Conservation (phyloP, 805 yeast species). For the Cyberlindnera bimundalis region DNA sequence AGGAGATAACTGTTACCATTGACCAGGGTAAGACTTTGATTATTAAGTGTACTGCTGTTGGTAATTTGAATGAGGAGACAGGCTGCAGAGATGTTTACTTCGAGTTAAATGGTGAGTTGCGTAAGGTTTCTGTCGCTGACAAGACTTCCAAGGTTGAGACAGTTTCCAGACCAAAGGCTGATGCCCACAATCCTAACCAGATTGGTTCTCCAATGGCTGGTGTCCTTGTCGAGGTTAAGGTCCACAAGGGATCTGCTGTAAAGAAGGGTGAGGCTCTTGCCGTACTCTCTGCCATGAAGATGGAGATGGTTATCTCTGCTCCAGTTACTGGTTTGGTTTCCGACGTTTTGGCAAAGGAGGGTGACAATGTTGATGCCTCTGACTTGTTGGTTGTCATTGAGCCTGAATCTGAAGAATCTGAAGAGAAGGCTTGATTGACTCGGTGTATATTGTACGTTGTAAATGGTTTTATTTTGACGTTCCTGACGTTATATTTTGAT, state of each 20-base stretch:
- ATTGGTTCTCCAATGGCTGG: slow-evolving; percentile 99
- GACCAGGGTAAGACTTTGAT: slow-evolving; percentile 94
- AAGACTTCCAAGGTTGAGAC: slow-evolving; percentile 82
- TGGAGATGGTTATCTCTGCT: slow-evolving; percentile 98
- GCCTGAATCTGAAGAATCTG: slow-evolving; percentile 19
- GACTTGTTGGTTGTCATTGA: slow-evolving; percentile 72
- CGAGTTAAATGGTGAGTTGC: slow-evolving; percentile 97
- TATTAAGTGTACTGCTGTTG: slow-evolving; percentile 87
- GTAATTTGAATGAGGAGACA: slow-evolving; percentile 78
- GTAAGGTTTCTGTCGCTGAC: slow-evolving; percentile 91
- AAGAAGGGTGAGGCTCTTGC: slow-evolving; percentile 96
- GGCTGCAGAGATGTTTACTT: slow-evolving; percentile 96
- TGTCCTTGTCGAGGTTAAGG: slow-evolving; percentile 91
- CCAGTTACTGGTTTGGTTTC: slow-evolving; percentile 83
- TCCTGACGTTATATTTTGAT: background rate
- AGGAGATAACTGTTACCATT: slow-evolving; percentile 84
- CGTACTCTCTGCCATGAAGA: slow-evolving; percentile 96
- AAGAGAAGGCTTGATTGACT: slow-evolving; percentile 10
- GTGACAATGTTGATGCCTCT: slow-evolving; percentile 93
- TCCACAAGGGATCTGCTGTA: slow-evolving; percentile 81
- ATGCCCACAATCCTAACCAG: slow-evolving; percentile 79
- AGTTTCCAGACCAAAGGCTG: slow-evolving; percentile 87
- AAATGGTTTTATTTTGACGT: background rate
- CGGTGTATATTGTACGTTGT: background rate
- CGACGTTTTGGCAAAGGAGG: slow-evolving; percentile 75